Conservation (phyloP, 73 alveolate genomes). For the Paraurostyla sp. region DNA sequence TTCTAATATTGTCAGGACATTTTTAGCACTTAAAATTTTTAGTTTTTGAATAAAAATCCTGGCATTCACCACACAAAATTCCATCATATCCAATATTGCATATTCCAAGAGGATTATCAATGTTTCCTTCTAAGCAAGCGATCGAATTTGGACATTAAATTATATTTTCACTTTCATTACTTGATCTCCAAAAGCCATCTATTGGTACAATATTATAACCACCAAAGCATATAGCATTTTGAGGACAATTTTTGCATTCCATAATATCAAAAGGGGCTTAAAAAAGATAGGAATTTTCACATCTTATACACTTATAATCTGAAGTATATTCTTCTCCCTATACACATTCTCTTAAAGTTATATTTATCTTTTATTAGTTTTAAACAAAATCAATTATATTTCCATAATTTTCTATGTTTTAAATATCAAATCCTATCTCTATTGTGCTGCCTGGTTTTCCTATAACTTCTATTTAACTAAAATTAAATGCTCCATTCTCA, state of each 20-base stretch:
- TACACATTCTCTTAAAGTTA: constrained; percentile 41
- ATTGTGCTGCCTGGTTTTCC: neutral
- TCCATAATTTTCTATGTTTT: neutral
- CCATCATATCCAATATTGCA: constrained; percentile 68
- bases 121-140: too few relatives aligned
- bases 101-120: too few relatives aligned
- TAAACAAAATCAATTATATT: neutral
- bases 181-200: too few relatives aligned
- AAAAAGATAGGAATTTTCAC: neutral
- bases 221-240: too few relatives aligned
- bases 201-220: too few relatives aligned
- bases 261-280: too few relatives aligned
- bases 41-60: constrained; percentile 26
- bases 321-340: constrained; percentile 59
- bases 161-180: too few relatives aligned
- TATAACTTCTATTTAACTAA: too few relatives aligned
- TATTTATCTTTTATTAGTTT: neutral
- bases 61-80: too few relatives aligned
- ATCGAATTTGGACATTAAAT: too few relatives aligned
- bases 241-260: too few relatives aligned
- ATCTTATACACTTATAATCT: neutral
- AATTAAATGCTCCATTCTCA: neutral
- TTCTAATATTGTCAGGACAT: constrained; percentile 27
- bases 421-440: too few relatives aligned
- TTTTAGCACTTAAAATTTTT: constrained; percentile 50